Percentiles rank a stretch among this genome's conserved stretches.
Evolutionary conservation across 352 stramenopile genomes (phyloP).

Genomic region (Phytophthora cryptogea): DNA sequence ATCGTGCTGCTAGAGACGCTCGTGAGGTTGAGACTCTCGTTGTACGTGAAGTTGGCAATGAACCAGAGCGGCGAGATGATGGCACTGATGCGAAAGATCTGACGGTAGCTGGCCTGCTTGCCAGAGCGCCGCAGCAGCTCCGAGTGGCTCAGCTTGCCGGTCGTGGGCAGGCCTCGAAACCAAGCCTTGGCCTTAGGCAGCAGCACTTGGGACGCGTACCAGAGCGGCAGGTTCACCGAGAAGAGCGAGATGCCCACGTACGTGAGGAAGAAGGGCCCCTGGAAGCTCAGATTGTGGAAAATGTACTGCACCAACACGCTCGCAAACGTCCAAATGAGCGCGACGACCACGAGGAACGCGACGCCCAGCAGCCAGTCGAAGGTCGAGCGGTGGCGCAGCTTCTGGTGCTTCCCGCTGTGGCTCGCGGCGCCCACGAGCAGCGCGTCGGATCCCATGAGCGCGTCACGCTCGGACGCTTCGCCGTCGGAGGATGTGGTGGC

Average conservation of each 20-base stretch:
- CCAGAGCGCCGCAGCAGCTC: slow-evolving; percentile 37
- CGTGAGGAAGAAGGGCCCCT: slow-evolving; percentile 89
- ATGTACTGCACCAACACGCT: slow-evolving; percentile 91
- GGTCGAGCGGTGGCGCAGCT: slow-evolving; percentile 24
- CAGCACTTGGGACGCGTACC: slow-evolving; percentile 63
- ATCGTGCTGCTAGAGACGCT: slow-evolving; percentile 95
- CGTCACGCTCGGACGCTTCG: slow-evolving; percentile 31
- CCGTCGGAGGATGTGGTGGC: slow-evolving; percentile 24
- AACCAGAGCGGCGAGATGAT: slow-evolving; percentile 95
- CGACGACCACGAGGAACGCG: slow-evolving; percentile 73
- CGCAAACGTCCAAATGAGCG: slow-evolving; percentile 84
- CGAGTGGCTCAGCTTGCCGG: slow-evolving; percentile 42
- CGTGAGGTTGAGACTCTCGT: slow-evolving; percentile 91
- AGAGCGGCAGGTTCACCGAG: slow-evolving; percentile 81
- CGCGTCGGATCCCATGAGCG: slow-evolving; percentile 23
- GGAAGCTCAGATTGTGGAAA: slow-evolving; percentile 86
- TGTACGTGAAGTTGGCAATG: slow-evolving; percentile 94
- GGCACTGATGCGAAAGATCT: slow-evolving; percentile 57
- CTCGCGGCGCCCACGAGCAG: slow-evolving; percentile 25
- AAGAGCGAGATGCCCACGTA: slow-evolving; percentile 90
- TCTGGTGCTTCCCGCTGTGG: slow-evolving; percentile 17
- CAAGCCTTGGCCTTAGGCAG: slow-evolving; percentile 43
- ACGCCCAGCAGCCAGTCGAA: slow-evolving; percentile 78
- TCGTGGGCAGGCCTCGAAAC: slow-evolving; percentile 39
- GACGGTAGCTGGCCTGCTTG: slow-evolving; percentile 41